phyloP scores from a whole-genome alignment of 495 filamentous ascomycete species.

The Glonium stellatum region DNA sequence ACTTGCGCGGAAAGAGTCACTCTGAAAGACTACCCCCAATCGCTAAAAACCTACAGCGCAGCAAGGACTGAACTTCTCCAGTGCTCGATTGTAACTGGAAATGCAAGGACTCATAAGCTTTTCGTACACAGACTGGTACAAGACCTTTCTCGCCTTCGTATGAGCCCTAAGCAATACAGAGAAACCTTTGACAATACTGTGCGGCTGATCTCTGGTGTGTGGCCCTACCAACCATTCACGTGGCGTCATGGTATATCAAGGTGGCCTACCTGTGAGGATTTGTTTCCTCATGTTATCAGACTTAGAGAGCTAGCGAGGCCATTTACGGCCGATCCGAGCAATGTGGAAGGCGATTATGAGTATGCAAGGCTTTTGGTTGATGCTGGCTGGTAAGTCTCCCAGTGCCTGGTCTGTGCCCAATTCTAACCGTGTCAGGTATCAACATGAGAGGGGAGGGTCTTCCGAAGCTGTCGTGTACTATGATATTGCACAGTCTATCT shows the following conservation, averaged over 20 bases:
- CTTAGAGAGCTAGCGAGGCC: slow-evolving; percentile 9
- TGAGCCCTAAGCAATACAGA: slow-evolving; percentile 19
- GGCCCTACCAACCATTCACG: slow-evolving; percentile 22
- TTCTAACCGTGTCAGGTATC: slow-evolving; percentile 6
- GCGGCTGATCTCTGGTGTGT: slow-evolving; percentile 21
- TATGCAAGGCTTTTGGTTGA: slow-evolving; percentile 15
- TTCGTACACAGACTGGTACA: slow-evolving; percentile 36
- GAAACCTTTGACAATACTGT: slow-evolving; percentile 22
- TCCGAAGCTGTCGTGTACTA: slow-evolving; percentile 9
- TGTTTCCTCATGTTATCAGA: slow-evolving; percentile 28
- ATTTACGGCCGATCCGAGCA: background rate
- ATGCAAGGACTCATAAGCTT: slow-evolving; percentile 21
- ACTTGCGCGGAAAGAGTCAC: background rate
- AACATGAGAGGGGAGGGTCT: slow-evolving; percentile 16
- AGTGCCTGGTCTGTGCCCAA: background rate
- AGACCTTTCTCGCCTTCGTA: slow-evolving; percentile 26
- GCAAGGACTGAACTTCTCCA: slow-evolving; percentile 20
- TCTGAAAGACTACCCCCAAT: slow-evolving; percentile 4
- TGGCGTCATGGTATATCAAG: slow-evolving; percentile 19
- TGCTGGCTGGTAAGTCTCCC: slow-evolving; percentile 14
- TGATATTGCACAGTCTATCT: slow-evolving; percentile 17
- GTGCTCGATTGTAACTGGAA: slow-evolving; percentile 26
- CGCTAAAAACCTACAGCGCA: slow-evolving; percentile 7
- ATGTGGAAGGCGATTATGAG: slow-evolving; percentile 22
- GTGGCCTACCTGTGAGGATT: slow-evolving; percentile 30